Conservation (phyloP, 1,284 basidiomycete species). For the Pseudomicrostroma phylloplanum region DNA sequence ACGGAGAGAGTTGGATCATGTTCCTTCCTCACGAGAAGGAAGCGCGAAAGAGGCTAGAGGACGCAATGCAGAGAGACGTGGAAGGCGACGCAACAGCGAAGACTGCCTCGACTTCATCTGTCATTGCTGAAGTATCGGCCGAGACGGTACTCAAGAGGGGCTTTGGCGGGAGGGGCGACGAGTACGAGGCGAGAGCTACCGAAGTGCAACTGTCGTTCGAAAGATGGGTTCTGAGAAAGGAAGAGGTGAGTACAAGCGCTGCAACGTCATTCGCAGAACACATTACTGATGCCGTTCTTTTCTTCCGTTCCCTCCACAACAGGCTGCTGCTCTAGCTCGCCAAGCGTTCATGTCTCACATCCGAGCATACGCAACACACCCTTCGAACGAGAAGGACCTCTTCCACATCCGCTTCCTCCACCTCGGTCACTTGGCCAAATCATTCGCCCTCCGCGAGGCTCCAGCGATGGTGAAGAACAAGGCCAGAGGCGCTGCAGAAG, state of each 20-base stretch:
- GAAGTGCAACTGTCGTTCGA: conserved; percentile 93
- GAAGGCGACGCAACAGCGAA: background rate
- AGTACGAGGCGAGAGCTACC: conserved; percentile 85
- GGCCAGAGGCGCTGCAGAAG: conserved; percentile 4
- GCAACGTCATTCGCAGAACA: no score
- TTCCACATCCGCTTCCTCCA: conserved; percentile 92
- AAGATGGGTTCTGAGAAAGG: conserved; percentile 75
- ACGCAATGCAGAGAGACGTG: conserved; percentile 38
- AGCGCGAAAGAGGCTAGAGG: conserved; percentile 65
- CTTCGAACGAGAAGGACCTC: conserved; percentile 84
- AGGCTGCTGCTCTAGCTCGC: conserved; percentile 73
- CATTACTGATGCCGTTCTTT: no score
- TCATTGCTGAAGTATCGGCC: conserved; percentile 3
- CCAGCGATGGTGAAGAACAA: conserved; percentile 54
- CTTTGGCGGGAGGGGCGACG: conserved; percentile 70
- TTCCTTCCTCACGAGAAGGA: conserved; percentile 75
- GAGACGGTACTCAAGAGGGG: conserved; percentile 53
- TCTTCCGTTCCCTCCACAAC: conserved; percentile 55
- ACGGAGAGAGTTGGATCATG: conserved; percentile 85
- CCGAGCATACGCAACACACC: conserved; percentile 95
- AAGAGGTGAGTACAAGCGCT: conserved; percentile 51
- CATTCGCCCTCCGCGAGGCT: conserved; percentile 89
- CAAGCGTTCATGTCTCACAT: conserved; percentile 86
- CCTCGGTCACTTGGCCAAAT: conserved; percentile 91
- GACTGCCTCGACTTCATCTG: background rate